Percentiles rank a stretch among this genome's conserved stretches.
phyloP scores from a whole-genome alignment of 495 filamentous ascomycete genomes.

The Hyaloscypha bicolor region DNA sequence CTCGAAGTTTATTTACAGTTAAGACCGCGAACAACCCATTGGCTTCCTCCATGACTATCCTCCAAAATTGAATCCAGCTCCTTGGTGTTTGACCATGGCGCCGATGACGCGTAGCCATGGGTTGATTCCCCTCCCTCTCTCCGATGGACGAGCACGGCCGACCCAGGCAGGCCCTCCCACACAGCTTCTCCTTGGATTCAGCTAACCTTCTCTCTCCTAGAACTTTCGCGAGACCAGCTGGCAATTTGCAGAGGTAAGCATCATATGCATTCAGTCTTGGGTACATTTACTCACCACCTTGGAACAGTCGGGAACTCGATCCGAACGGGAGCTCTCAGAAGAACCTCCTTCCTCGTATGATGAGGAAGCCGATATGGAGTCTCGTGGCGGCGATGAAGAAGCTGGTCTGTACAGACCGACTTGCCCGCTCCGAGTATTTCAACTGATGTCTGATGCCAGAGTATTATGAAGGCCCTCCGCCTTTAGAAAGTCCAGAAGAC shows the following conservation, averaged over 20 bases:
- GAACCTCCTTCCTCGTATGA: constrained; percentile 32
- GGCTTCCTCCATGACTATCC: neutral
- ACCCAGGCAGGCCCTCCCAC: constrained; percentile 6
- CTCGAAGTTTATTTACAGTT: neutral
- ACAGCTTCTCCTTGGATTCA: neutral
- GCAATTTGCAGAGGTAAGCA: constrained; percentile 29
- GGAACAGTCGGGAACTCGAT: constrained; percentile 24
- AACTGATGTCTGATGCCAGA: constrained; percentile 11
- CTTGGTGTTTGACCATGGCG: constrained; percentile 22
- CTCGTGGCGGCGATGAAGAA: constrained; percentile 17
- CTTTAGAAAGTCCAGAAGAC: constrained; percentile 25
- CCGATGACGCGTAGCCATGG: constrained; percentile 29
- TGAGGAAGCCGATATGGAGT: constrained; percentile 26
- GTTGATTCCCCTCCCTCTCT: constrained; percentile 23
- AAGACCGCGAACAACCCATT: neutral
- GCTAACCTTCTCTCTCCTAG: constrained; percentile 21
- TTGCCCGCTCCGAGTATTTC: neutral
- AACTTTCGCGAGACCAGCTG: constrained; percentile 32
- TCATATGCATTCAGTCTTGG: neutral
- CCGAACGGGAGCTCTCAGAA: constrained; percentile 28
- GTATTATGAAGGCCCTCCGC: constrained; percentile 19
- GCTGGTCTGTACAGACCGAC: constrained; percentile 13
- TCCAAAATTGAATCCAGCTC: neutral
- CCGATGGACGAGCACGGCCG: neutral
- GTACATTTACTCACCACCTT: neutral